phyloP scores from a whole-genome alignment of 108 stramenopile genomes.

The Cyclotella sp. region DNA sequence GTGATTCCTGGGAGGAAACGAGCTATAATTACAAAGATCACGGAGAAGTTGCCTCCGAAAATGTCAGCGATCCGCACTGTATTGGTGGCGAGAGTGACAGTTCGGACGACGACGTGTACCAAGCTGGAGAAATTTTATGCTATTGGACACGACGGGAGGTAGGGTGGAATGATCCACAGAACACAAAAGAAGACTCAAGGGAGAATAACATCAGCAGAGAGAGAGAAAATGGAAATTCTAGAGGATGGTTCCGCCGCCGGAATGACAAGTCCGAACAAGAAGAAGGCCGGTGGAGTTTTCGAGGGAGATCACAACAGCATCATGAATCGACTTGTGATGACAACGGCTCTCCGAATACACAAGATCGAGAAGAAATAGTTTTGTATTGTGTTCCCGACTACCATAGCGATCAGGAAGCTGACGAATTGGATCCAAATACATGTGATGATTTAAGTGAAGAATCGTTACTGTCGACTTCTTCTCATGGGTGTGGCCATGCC shows the following conservation, averaged over 20 bases:
- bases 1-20: background rate
- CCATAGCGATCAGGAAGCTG: background rate
- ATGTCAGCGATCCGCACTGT: too few species aligned
- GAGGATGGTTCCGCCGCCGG: background rate
- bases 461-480: slow-evolving; percentile 3
- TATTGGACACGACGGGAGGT: slow-evolving; percentile 5
- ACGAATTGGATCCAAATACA: background rate
- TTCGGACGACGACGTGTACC: background rate
- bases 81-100: background rate
- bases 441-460: slow-evolving; percentile 4
- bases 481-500: slow-evolving; percentile 12
- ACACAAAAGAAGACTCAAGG: background rate
- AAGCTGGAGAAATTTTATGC: slow-evolving; percentile 1
- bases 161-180: slow-evolving; percentile 9
- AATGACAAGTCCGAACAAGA: background rate
- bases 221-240: background rate
- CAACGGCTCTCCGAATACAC: background rate
- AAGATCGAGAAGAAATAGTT: slow-evolving; percentile 13
- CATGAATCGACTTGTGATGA: background rate
- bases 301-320: background rate
- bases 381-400: slow-evolving; percentile 16
- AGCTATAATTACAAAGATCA: background rate
- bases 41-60: background rate
- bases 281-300: slow-evolving; percentile 7
- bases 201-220: background rate